These are phyloP conservation scores for Linum lewisii DNA, from an alignment of 345 rosid genomes.

Conservation along the genomic window DNA sequence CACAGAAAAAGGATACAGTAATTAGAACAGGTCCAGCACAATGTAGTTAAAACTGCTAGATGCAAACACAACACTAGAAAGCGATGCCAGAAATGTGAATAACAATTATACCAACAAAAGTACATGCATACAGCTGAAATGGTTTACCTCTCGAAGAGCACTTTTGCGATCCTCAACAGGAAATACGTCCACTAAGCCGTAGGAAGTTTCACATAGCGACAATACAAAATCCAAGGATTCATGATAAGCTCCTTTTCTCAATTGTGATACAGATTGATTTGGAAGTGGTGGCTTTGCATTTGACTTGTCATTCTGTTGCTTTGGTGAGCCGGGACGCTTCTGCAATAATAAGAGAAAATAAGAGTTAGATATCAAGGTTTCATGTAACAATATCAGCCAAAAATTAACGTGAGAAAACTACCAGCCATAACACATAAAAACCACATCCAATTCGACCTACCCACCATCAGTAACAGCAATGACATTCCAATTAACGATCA, in stretches of 20 bases:
- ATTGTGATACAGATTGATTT: slow-evolving; percentile 54
- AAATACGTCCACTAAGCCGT: slow-evolving; percentile 91
- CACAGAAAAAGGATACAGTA: slow-evolving; percentile 20
- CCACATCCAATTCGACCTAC: neutral
- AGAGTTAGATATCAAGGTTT: neutral
- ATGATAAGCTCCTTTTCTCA: slow-evolving; percentile 85
- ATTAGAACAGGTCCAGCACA: slow-evolving; percentile 19
- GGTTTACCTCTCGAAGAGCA: slow-evolving; percentile 79
- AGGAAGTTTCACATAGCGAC: slow-evolving; percentile 84
- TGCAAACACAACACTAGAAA: neutral
- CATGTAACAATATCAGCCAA: neutral
- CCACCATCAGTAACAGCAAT: neutral
- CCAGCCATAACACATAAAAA: neutral
- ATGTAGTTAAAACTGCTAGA: slow-evolving; percentile 1
- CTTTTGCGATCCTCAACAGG: slow-evolving; percentile 93
- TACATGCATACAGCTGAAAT: slow-evolving; percentile 12
- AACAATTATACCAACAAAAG: slow-evolving; percentile 2
- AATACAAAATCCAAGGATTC: slow-evolving; percentile 94
- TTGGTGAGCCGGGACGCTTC: slow-evolving; percentile 86
- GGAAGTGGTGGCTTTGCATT: slow-evolving; percentile 77
- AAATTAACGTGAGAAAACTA: neutral
- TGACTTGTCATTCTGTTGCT: slow-evolving; percentile 58
- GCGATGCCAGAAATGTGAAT: slow-evolving; percentile 7
- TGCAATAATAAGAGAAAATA: slow-evolving; percentile 24
- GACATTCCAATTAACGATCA: no score